phyloP scores from a whole-genome alignment of 441 rosid species.

The Isatis lusitanica region DNA sequence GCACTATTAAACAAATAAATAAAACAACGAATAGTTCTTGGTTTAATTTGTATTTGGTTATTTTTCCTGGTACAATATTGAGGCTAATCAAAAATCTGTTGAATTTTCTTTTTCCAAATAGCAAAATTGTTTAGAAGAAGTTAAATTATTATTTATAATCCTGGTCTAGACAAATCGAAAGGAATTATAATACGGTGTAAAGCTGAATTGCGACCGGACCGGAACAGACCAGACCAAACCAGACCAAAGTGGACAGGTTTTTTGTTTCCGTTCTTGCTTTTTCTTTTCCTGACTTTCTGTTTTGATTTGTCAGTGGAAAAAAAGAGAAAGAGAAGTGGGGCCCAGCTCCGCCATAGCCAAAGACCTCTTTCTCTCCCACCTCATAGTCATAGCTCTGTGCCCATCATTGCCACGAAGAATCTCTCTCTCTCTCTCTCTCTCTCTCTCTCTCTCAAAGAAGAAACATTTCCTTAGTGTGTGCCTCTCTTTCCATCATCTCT shows the following conservation, averaged over 20 bases:
- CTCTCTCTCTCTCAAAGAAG: conserved; percentile 17
- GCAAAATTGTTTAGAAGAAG: not conserved
- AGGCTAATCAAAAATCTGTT: not conserved
- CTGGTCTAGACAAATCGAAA: not conserved
- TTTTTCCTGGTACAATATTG: not conserved
- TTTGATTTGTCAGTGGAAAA: conserved; percentile 35
- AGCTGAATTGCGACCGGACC: not conserved
- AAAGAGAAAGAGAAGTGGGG: conserved; percentile 34
- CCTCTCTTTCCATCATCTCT: conserved; percentile 26
- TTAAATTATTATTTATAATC: not conserved
- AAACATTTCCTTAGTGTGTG: conserved; percentile 10
- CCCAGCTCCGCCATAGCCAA: conserved; percentile 59
- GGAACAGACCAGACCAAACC: not conserved
- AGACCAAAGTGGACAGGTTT: conserved; percentile 3
- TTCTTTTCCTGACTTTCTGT: conserved; percentile 5
- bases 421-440: conserved; percentile 23
- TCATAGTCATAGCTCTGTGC: conserved; percentile 31
- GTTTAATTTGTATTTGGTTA: not conserved
- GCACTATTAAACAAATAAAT: conserved; percentile 22
- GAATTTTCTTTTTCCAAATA: not conserved
- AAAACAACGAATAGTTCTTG: not conserved
- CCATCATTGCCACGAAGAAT: conserved; percentile 44
- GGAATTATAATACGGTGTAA: not conserved
- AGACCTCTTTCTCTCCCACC: conserved; percentile 46
- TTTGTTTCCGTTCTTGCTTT: not conserved